Evolutionary conservation across 2,329 filamentous ascomycete genomes (phyloP), one percentile per base, ranked within the genome.

Genomic region (Colletotrichum cordylinicola): DNA sequence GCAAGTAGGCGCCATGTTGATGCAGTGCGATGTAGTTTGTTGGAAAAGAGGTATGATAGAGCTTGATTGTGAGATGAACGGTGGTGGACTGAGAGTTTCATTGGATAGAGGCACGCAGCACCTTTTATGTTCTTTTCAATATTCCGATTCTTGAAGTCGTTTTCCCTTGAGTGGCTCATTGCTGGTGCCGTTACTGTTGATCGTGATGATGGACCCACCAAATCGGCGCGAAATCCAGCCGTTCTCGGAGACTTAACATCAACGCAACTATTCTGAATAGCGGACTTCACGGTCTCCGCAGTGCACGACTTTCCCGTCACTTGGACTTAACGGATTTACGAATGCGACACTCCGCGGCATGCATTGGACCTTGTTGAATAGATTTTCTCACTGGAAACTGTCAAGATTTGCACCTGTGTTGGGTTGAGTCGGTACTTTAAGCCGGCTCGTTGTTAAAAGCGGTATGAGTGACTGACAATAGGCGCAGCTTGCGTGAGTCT

Each of bases 221-320:
- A 70, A 74, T 78, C 78, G 9, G 79, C 10, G 18, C n/a, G 29
- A 61, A 35, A 35, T 61, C 29, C 12, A 61, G 58, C 58, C 58
- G 58, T 0, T 0, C 18, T 35, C 58, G 58, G 58, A 61, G 58
- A 61, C 58, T 61, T 61, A 58, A 58, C 21, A 8, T 61, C 55
- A 58, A 58, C 35, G 58, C 58, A 61, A 61, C 58, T 61, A 31
- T 27, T 29, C 55, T 15, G 24, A 58, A 24, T 24, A 27, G 55
- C 55, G 55, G 55, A 58, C 8, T 29, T 29, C 24, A 58, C 27
- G 24, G 27, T 24, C 55, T 27, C 27, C 27, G 55, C 55, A 16
- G 5, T 24, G 55, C 55, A 10, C 58, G 15, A 61, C 58, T 8
- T 61, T 16, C 18, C 27, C 58, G 29, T 15, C 29, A 5, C 10